Base-by-base conservation (phyloP, 371 early-diverging fungal genomes). In the Lichtheimia ornata region DNA sequence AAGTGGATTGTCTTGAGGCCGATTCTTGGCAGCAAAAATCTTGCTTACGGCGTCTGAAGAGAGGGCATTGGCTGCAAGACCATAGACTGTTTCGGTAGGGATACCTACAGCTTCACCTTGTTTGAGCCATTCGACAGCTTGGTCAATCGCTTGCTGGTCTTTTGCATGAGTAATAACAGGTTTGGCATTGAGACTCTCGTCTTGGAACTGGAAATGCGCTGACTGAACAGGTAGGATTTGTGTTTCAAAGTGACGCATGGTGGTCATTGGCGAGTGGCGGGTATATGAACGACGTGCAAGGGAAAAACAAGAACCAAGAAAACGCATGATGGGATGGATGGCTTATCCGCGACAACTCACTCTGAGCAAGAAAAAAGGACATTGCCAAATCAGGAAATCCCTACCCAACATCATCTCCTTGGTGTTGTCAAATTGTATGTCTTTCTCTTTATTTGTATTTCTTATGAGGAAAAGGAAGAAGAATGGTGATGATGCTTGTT, bases 21-120 rank as follows among this genome's bases (percentile, higher is more conserved):
- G 78, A 56, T 92, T 89, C 78, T 99, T 99, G 65, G 95, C 94
- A 7, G 67, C 71, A 79, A 89, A 99, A 60, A 99, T 97, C 58
- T 85, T 84, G 52, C 74, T 59, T 9, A 98, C 93, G 6, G 96
- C 93, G 5, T 65, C 58, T 1, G 83, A 73, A 44, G 84, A 72
- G 15, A 94, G 78, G 0, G 98, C 98, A 69, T 94, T 92, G 56
- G 97, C 96, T 1, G 96, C 99, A 24, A 99, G 83, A 0, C 99
- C 99, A 73, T 99, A 99, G 2, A 99, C 99, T 0, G 99, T 99
- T 72, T 99, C 99, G 13, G 99, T 99, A 9, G 99, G 99, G 47
- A 99, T 93, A 11, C 94, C 98, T 7, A 99, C 92, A 9, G 86
- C 76, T 43, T 88, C 78, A 30, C 82, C 86, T 24, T 61, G 55